Evolutionary conservation across 2,329 filamentous ascomycete genomes (phyloP).

Genomic region (Calonectria hawksworthii): DNA sequence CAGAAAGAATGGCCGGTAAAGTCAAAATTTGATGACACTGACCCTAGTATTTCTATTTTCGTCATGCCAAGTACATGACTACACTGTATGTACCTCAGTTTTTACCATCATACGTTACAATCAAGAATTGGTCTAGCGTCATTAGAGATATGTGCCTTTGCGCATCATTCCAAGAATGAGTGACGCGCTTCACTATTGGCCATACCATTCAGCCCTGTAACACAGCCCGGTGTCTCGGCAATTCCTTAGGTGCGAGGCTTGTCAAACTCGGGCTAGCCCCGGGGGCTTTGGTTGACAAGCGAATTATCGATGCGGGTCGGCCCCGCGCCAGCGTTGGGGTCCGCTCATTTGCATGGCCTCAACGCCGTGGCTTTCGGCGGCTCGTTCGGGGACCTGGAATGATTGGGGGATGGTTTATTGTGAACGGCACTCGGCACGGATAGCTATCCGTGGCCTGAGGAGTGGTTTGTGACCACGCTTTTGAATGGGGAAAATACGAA

Average conservation of each 20-base stretch:
- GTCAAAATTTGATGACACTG: not conserved
- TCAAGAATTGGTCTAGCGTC: not conserved
- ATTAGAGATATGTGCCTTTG: not conserved
- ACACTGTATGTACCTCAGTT: not conserved
- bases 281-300: not conserved
- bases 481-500: slow-evolving; percentile 8
- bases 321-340: slow-evolving; percentile 5
- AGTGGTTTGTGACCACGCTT: not conserved
- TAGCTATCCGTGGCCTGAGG: not conserved
- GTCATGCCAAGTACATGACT: not conserved
- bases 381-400: not conserved
- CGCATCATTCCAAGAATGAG: not conserved
- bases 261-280: not conserved
- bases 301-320: slow-evolving; percentile 1
- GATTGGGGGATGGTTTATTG: not conserved
- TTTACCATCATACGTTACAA: not conserved
- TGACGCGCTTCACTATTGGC: not conserved
- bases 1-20: not conserved
- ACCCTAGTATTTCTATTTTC: not conserved
- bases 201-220: not conserved
- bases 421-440: slow-evolving; percentile 24
- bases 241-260: not conserved
- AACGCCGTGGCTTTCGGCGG: not conserved
- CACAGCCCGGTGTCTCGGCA: not conserved
- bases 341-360: not conserved